These are phyloP conservation scores for Malus asiatica DNA, from an alignment of 306 rosid genomes.

Conservation along the genomic window DNA sequence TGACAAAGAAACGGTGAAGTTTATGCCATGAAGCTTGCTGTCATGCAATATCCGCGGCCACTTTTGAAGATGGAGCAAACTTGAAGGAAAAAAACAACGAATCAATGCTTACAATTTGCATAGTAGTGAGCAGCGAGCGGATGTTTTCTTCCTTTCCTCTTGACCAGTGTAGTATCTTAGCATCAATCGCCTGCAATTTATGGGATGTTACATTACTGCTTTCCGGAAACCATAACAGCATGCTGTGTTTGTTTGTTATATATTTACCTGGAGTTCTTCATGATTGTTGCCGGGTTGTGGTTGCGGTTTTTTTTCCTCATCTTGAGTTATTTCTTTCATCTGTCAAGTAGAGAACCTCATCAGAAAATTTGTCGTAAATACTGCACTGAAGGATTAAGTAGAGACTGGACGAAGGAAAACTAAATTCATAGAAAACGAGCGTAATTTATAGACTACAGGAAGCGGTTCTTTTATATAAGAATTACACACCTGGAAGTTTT, in stretches of 20 bases:
- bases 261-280: constrained; percentile 57
- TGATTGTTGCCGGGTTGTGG: constrained; percentile 17
- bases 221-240: background rate
- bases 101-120: constrained; percentile 62
- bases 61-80: background rate
- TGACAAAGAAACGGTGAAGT: background rate
- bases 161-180: constrained; percentile 75
- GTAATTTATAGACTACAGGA: background rate
- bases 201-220: constrained; percentile 7
- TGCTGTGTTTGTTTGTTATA: background rate
- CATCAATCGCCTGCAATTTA: constrained; percentile 54
- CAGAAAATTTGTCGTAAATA: background rate
- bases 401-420: background rate
- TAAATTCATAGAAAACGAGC: background rate
- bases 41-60: background rate
- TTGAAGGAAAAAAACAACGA: background rate
- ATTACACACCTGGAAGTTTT: constrained; percentile 48
- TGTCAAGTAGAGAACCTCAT: constrained; percentile 29
- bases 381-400: too few species aligned
- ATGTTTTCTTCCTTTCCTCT: constrained; percentile 87
- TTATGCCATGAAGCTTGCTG: background rate
- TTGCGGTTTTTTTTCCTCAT: constrained; percentile 35
- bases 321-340: constrained; percentile 56
- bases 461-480: background rate
- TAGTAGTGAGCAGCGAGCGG: constrained; percentile 82